Conservation (phyloP, 129 eudicot genomes). For the Chrysanthemum lavandulifolium region DNA sequence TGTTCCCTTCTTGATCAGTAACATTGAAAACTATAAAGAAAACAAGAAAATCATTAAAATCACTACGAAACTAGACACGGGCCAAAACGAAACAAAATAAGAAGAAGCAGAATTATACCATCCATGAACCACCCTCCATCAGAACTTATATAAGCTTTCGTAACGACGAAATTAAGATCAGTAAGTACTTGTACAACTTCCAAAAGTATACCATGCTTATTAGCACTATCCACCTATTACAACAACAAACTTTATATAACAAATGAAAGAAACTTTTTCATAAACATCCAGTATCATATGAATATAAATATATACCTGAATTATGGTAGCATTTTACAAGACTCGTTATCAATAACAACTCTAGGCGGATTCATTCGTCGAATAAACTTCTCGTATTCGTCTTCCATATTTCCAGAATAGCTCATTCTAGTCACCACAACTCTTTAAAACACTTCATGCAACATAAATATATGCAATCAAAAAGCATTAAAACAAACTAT, state of each 20-base stretch:
- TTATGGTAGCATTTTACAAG: slow-evolving; percentile 76
- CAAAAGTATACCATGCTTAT: slow-evolving; percentile 86
- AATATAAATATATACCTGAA: slow-evolving; percentile 50
- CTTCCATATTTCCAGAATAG: slow-evolving; percentile 84
- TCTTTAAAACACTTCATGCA: slow-evolving; percentile 43
- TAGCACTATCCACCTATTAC: slow-evolving; percentile 94
- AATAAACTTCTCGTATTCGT: slow-evolving; percentile 90
- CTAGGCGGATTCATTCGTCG: slow-evolving; percentile 97
- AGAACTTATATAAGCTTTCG: slow-evolving; percentile 93
- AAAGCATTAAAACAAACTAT: not conserved
- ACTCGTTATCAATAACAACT: slow-evolving; percentile 84
- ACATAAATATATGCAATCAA: slow-evolving; percentile 14
- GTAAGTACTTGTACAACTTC: slow-evolving; percentile 96
- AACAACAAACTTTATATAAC: not conserved
- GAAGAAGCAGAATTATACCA: slow-evolving; percentile 47
- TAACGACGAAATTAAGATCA: slow-evolving; percentile 78
- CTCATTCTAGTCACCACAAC: slow-evolving; percentile 40
- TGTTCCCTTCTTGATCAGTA: slow-evolving; percentile 93
- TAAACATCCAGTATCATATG: not conserved
- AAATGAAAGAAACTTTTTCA: not conserved
- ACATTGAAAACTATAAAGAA: slow-evolving; percentile 72
- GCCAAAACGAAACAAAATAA: too few relatives aligned
- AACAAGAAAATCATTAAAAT: not conserved
- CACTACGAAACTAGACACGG: not conserved
- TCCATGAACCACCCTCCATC: slow-evolving; percentile 99